Evolutionary conservation across 441 rosid species (phyloP).

Genomic region (Manihot esculenta): DNA sequence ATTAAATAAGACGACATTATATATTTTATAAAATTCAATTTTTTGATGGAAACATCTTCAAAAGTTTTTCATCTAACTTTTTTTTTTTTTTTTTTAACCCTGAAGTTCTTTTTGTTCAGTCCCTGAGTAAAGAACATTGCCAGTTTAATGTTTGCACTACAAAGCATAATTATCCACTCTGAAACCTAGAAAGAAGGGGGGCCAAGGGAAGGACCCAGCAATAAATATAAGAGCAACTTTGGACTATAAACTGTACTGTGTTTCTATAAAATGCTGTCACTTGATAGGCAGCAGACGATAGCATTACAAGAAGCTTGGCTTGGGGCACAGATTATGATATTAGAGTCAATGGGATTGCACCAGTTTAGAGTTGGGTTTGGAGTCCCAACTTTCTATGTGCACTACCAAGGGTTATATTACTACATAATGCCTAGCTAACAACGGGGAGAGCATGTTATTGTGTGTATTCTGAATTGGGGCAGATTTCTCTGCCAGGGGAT

Average conservation of each 20-base stretch:
- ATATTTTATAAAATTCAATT: too few species aligned
- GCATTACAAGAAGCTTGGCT: constrained; percentile 73
- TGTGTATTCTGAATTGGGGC: too few species aligned
- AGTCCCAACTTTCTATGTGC: too few species aligned
- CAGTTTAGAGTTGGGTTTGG: too few species aligned
- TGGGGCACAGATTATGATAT: constrained; percentile 91
- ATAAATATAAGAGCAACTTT: constrained; percentile 84
- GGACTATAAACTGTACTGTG: constrained; percentile 41
- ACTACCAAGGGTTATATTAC: too few species aligned
- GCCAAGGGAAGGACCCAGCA: constrained; percentile 49
- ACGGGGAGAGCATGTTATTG: too few species aligned
- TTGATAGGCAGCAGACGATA: constrained; percentile 82
- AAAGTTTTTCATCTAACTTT: not conserved
- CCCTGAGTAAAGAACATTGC: not conserved
- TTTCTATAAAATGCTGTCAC: not conserved
- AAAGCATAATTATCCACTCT: not conserved
- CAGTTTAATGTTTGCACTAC: not conserved
- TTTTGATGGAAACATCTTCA: not conserved
- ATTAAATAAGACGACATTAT: too few species aligned
- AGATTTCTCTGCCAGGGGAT: too few species aligned
- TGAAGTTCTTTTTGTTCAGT: not conserved
- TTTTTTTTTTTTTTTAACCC: too few species aligned
- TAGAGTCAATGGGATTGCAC: constrained; percentile 92
- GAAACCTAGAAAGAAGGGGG: constrained; percentile 48
- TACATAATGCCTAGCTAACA: too few species aligned